Evolutionary conservation across 768 basidiomycete genomes (phyloP), one percentile per base, ranked within the genome.

Genomic region (Clavaria fumosa): DNA sequence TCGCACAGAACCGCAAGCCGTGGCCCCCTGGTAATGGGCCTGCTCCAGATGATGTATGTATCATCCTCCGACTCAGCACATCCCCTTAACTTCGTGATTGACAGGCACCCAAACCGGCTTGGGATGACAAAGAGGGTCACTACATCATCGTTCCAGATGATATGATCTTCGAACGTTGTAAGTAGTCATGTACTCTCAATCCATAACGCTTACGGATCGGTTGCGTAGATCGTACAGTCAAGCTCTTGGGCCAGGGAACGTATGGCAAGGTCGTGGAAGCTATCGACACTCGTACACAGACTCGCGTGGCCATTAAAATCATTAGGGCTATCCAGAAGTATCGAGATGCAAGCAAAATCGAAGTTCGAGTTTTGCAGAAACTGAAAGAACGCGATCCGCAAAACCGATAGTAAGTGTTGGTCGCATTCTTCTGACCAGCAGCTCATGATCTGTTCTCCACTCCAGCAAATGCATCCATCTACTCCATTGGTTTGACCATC

Each of bases 211-310:
- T 26, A 49, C 36, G 42, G 24, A 37, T 28, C 23, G 39, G 26
- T 33, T 30, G 44, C 42, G 10, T 50, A 96, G 93, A 96, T 72
- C 84, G 82, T 34, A 96, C 91, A 28, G 75, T 91, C 43, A 71
- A 77, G 41, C 66, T 91, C 17, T 67, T 99, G 4, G 95, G 95
- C 12, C 93, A 97, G 62, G 95, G 95, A 9, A 97, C 95, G 10
- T 99, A 97, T 53, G 95, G 95, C 47, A 99, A 97, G 58, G 95
- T 99, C 21, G 90, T 99, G 34, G 86, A 96, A 56, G 89, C 89
- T 5, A 56, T 81, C 48, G 86, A 95, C 62, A 71, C 72, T 28
- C 68, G 75, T 45, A 79, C 72, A 19, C 72, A 79, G 43, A 67
- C 64, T 47, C 65, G 75, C 50, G 91, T 96, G 22, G 95, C 95